These are phyloP conservation scores for Quercus tomentella DNA, from an alignment of 331 rosid genomes.

Conservation along the genomic window DNA sequence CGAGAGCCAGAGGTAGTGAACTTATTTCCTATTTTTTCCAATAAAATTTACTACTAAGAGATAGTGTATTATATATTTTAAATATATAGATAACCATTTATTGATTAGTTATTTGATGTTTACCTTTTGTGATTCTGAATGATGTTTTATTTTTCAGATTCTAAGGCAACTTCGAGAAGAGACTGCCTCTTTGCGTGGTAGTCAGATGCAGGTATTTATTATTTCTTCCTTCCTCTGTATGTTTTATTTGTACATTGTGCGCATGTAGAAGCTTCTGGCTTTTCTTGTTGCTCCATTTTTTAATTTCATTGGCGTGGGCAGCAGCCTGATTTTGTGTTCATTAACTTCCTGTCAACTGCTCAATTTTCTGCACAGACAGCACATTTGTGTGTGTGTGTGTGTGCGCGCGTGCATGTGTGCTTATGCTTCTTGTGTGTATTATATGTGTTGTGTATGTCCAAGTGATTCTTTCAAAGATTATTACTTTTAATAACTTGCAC, in stretches of 20 bases:
- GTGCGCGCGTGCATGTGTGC: neutral
- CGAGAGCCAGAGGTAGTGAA: slow-evolving; percentile 82
- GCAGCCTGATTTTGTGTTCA: neutral
- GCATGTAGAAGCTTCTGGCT: neutral
- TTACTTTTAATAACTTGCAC: too few species aligned
- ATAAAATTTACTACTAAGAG: neutral
- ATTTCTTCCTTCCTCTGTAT: neutral
- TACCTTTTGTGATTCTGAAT: slow-evolving; percentile 17
- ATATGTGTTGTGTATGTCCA: neutral
- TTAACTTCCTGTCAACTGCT: neutral
- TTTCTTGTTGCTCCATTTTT: neutral
- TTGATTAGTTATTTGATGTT: neutral
- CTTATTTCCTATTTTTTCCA: slow-evolving; percentile 9
- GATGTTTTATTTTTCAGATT: slow-evolving; percentile 53
- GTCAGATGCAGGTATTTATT: slow-evolving; percentile 78
- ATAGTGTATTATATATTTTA: neutral
- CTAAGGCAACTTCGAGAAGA: slow-evolving; percentile 73
- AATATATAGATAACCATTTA: neutral
- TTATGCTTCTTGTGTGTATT: too few species aligned
- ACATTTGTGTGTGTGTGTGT: neutral
- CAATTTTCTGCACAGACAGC: neutral
- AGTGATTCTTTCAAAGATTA: too few species aligned
- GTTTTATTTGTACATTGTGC: neutral
- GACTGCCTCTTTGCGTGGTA: slow-evolving; percentile 84
- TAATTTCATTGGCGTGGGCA: neutral